phyloP scores from a whole-genome alignment of 805 yeast species.

The Kodamaea fukazawae region DNA sequence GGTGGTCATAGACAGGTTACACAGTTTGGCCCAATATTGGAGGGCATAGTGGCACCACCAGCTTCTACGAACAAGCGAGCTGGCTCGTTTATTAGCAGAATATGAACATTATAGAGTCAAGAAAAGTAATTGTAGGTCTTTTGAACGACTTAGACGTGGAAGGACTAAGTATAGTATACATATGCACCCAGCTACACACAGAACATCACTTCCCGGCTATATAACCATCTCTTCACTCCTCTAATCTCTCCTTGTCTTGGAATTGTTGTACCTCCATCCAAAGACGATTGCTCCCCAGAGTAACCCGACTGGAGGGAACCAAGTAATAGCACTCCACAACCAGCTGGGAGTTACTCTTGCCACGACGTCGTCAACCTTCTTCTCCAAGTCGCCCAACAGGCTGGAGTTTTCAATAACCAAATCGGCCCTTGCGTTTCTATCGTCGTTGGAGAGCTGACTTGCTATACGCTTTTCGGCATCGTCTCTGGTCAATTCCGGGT shows the following conservation, averaged over 20 bases:
- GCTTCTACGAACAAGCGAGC: too few relatives aligned
- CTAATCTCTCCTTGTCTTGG: constrained; percentile 1
- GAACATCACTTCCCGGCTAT: too few relatives aligned
- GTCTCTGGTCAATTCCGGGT: constrained; percentile 58
- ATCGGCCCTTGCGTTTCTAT: constrained; percentile 60
- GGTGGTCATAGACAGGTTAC: constrained; percentile 91
- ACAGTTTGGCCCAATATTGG: constrained; percentile 97
- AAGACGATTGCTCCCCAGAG: constrained; percentile 12
- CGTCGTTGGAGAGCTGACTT: constrained; percentile 69
- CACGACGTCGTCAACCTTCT: constrained; percentile 21
- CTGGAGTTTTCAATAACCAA: constrained; percentile 61
- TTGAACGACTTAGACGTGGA: too few relatives aligned
- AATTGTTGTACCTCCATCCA: constrained; percentile 4
- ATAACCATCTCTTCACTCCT: too few relatives aligned
- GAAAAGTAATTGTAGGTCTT: too few relatives aligned
- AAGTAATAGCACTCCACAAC: constrained; percentile 17
- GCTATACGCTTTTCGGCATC: constrained; percentile 73
- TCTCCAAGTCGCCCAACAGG: constrained; percentile 22
- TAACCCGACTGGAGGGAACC: constrained; percentile 15
- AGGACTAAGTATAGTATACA: too few relatives aligned
- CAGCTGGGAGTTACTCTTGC: constrained; percentile 29
- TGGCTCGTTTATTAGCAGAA: too few relatives aligned
- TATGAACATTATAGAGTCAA: too few relatives aligned
- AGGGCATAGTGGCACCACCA: constrained; percentile 51
- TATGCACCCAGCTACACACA: too few relatives aligned